phyloP scores from a whole-genome alignment of 2,329 filamentous ascomycete genomes.

The Fusarium proliferatum region DNA sequence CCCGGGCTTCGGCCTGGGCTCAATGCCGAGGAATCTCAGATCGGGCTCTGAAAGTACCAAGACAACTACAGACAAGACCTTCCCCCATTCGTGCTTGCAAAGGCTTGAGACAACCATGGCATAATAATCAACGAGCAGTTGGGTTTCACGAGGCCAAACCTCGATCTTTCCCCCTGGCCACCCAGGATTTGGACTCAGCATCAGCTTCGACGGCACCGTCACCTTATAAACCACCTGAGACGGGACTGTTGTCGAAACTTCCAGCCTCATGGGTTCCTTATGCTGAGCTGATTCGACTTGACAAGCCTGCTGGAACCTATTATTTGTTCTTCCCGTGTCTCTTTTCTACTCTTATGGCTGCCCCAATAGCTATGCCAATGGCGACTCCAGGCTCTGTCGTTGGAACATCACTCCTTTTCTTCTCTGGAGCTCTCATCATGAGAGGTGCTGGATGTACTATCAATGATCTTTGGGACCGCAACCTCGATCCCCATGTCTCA shows the following conservation, averaged over 20 bases:
- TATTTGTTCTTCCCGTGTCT: conserved; percentile 89
- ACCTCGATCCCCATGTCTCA: conserved; percentile 83
- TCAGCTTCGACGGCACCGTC: conserved; percentile 14
- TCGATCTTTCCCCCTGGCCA: conserved; percentile 26
- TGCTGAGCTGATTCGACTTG: conserved; percentile 81
- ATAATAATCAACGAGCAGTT: conserved; percentile 27
- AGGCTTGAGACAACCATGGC: conserved; percentile 16
- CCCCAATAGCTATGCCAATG: conserved; percentile 73
- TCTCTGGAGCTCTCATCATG: conserved; percentile 83
- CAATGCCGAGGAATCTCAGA: conserved; percentile 32
- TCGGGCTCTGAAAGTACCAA: conserved; percentile 14
- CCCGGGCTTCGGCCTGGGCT: conserved; percentile 41
- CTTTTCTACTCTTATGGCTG: conserved; percentile 85
- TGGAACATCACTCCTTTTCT: conserved; percentile 76
- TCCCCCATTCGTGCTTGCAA: conserved; percentile 10
- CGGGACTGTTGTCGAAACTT: conserved; percentile 76
- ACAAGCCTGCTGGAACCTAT: conserved; percentile 84
- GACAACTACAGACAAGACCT: conserved; percentile 12
- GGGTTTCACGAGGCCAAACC: conserved; percentile 42
- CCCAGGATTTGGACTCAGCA: conserved; percentile 24
- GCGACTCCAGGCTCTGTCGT: conserved; percentile 69
- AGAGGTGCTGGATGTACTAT: conserved; percentile 88
- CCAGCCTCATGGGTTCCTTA: conserved; percentile 81
- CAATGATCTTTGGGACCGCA: conserved; percentile 91
- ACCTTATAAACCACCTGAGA: conserved; percentile 75